A percentile compares a stretch with the other conserved stretches of the same genome.
Conservation (phyloP, 2,329 filamentous ascomycete species). For the Xylaria sp. region DNA sequence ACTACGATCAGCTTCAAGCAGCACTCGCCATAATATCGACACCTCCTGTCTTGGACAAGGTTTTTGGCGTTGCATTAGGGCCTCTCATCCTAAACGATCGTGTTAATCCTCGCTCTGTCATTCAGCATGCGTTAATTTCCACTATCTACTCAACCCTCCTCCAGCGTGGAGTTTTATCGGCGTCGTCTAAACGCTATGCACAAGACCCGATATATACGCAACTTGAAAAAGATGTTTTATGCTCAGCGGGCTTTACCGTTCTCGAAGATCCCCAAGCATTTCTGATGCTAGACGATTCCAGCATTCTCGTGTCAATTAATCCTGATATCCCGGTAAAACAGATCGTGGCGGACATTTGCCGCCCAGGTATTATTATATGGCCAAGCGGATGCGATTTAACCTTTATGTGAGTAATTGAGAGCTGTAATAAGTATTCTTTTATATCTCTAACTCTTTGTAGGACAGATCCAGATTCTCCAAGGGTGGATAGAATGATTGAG, state of each 20-base stretch:
- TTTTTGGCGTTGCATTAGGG: slow-evolving; percentile 5
- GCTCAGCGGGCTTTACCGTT: not conserved
- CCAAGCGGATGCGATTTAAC: not conserved
- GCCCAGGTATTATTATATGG: slow-evolving; percentile 18
- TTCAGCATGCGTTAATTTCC: not conserved
- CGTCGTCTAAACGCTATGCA: not conserved
- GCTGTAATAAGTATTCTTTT: no score
- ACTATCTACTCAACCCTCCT: not conserved
- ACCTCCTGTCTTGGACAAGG: not conserved
- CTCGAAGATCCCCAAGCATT: not conserved
- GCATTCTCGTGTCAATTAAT: not conserved
- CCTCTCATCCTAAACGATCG: not conserved
- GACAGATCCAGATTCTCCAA: slow-evolving; percentile 2
- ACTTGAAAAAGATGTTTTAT: not conserved
- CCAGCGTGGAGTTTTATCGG: not conserved
- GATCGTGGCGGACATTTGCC: slow-evolving; percentile 1
- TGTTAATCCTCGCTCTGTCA: not conserved
- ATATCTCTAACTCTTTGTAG: not conserved
- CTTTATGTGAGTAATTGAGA: not conserved
- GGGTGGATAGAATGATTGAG: slow-evolving; percentile 5
- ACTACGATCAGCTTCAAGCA: not conserved
- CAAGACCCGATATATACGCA: not conserved
- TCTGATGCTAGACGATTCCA: not conserved
- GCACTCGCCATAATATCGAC: not conserved
- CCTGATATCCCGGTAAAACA: not conserved